Percentiles rank a stretch among this genome's conserved stretches.
These are phyloP conservation scores for Eucalyptus grandis DNA, from an alignment of 345 rosid genomes.

Conservation along the genomic window DNA sequence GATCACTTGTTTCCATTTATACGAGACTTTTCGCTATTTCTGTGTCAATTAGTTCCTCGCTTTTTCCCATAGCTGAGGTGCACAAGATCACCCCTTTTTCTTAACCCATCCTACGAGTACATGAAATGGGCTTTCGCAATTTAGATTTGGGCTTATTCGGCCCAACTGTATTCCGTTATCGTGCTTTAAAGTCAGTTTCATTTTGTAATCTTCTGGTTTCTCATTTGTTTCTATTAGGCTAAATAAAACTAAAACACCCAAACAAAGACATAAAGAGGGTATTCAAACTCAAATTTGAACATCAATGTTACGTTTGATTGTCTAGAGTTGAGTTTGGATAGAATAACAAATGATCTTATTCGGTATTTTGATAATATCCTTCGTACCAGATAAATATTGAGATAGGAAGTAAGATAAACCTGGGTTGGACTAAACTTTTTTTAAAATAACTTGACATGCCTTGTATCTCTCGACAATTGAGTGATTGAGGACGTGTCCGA, in stretches of 20 bases:
- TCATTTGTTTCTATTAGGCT: neutral
- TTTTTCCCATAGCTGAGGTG: neutral
- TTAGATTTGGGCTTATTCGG: neutral
- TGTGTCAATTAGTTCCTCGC: neutral
- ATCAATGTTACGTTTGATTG: neutral
- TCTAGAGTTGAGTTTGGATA: neutral
- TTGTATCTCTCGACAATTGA: neutral
- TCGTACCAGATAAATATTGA: neutral
- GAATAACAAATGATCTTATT: neutral
- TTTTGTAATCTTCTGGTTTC: neutral
- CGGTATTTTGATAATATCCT: accelerated
- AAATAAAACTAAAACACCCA: neutral
- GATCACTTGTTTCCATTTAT: neutral
- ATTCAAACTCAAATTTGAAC: neutral
- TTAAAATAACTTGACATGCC: neutral
- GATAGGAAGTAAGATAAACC: accelerated
- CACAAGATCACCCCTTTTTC: neutral
- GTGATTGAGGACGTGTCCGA: neutral
- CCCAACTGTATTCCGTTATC: neutral
- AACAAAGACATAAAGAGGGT: neutral
- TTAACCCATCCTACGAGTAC: neutral
- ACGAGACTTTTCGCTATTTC: neutral
- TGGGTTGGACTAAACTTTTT: neutral
- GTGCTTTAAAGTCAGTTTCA: neutral
- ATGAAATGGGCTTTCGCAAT: neutral